Evolutionary conservation across 2,329 filamentous ascomycete species (phyloP).

Genomic region (Sordariomycetes sp.): DNA sequence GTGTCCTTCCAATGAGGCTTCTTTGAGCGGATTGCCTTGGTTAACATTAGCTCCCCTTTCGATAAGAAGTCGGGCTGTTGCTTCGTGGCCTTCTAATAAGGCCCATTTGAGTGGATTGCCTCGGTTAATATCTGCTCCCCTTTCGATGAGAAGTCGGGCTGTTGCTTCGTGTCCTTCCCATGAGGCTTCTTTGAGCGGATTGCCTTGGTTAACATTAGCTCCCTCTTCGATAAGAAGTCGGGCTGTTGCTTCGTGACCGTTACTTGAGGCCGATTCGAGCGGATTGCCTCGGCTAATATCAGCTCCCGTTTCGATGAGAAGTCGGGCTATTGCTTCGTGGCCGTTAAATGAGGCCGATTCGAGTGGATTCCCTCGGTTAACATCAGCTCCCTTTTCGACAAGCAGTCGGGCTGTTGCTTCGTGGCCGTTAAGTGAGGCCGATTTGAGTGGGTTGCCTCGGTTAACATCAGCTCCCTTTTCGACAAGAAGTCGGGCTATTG

Average conservation of each 20-base stretch:
- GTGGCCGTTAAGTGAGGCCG: neutral
- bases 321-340: neutral
- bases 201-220: neutral
- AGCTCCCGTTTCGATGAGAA: neutral
- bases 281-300: neutral
- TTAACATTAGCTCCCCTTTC: neutral
- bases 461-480: neutral
- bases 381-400: neutral
- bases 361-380: neutral
- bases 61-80: neutral
- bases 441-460: neutral
- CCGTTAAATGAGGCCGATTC: too few relatives aligned
- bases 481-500: neutral
- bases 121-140: neutral
- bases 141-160: neutral
- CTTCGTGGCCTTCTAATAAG: neutral
- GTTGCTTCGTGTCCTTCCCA: neutral
- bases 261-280: neutral
- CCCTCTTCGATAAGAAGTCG: neutral
- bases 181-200: neutral
- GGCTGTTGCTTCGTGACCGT: neutral
- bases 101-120: neutral
- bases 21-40: neutral
- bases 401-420: neutral
- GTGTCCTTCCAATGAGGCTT: neutral